Evolutionary conservation across 306 rosid species (phyloP).

Genomic region (Medicago ruthenica): DNA sequence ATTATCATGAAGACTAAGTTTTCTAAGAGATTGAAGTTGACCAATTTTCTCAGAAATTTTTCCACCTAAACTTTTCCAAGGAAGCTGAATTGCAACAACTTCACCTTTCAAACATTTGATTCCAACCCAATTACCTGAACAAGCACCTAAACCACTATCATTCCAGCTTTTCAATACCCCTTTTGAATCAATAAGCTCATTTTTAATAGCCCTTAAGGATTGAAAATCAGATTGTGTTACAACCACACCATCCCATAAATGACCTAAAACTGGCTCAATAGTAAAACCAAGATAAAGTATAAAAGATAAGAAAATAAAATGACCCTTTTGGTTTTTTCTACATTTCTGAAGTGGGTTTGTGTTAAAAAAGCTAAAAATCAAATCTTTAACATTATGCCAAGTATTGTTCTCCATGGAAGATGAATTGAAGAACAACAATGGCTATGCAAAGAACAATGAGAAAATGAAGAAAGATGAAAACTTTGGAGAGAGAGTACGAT

Average conservation of each 20-base stretch:
- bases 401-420: conserved; percentile 59
- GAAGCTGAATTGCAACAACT: conserved; percentile 90
- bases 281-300: conserved; percentile 32
- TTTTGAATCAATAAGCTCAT: conserved; percentile 61
- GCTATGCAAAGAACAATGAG: conserved; percentile 2
- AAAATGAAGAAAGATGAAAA: conserved; percentile 21
- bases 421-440: background rate
- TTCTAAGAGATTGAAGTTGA: conserved; percentile 74
- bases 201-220: conserved; percentile 71
- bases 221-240: conserved; percentile 68
- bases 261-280: conserved; percentile 51
- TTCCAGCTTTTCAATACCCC: conserved; percentile 87
- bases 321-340: conserved; percentile 18
- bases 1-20: conserved; percentile 85
- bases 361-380: conserved; percentile 12
- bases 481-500: conserved; percentile 5
- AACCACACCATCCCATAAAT: conserved; percentile 65
- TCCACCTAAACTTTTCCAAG: conserved; percentile 89
- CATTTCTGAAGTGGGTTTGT: conserved; percentile 28
- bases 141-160: conserved; percentile 73
- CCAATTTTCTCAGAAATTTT: conserved; percentile 80
- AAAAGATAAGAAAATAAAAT: conserved; percentile 31
- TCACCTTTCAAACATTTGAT: conserved; percentile 90
- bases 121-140: conserved; percentile 93
- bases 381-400: conserved; percentile 32